Base-by-base conservation (phyloP, 352 stramenopile genomes). In the Phytophthora constricta region DNA sequence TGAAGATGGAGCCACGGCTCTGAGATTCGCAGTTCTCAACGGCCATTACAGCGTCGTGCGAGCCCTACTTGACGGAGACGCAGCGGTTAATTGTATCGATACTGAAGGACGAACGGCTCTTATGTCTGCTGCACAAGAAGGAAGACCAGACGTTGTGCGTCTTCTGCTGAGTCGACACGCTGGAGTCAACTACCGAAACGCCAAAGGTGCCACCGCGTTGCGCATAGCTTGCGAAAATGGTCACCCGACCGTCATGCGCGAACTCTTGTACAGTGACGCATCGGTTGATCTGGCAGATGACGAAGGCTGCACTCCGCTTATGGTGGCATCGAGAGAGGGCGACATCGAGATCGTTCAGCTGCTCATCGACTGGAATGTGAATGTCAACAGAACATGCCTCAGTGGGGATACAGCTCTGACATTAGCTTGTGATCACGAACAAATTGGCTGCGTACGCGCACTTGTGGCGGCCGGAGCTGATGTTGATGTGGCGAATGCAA, bases 221-320 rank as follows among this genome's bases (percentile, higher is more conserved):
- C 58, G 57, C 16, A 28, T 78, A 16, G 60, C 66, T 3, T 62
- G 60, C 13, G 65, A 66, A 20, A 45, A 58, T 49, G 61, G 70
- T 4, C 51, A 65, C 13, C 17, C 60, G 16, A 5, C 28, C 17
- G 42, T 66, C 33, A 67, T 72, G 20, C 57, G 28, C 28, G 51
- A 62, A 10, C 65, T 78, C 5, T 26, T 74, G 19, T 37, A 60
- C 17, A 57, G 43, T 37, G 66, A 58, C 2, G 66, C 59, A 55
- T 59, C 58, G 13, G 26, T 62, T 25, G 41, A 69, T 22, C 65
- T 73, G 22, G 62, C 61, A 0, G 70, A 78, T 28, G 39, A 64
- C 9, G 37, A 61, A 27, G 70, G 70, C 52, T 75, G 19, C n/a
- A 78, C 70, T 7, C 70, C 65, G 23, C 65, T 78, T 8, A 72